Base-by-base conservation (phyloP, 2,329 filamentous ascomycete genomes). In the Colletotrichum sp. region DNA sequence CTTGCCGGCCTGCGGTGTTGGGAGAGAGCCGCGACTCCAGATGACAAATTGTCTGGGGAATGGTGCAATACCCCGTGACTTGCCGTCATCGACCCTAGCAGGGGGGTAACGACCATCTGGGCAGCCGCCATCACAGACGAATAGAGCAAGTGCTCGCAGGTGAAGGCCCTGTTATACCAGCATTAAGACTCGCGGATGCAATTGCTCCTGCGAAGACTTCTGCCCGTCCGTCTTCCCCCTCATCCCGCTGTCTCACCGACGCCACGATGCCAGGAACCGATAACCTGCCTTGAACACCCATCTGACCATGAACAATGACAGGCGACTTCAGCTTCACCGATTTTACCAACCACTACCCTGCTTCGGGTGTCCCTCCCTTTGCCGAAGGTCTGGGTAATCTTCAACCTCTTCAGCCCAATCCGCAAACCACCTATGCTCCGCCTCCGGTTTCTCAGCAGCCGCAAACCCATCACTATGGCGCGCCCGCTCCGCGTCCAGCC, bases 21-120 rank as follows among this genome's bases (percentile, higher is more conserved):
- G 77, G 78, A 78, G 78, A 77, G 77, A 80, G 79, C 30, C 25
- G 66, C 66, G 66, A 68, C 78, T 79, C 77, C 79, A 79, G 75
- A 77, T 81, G 84, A 85, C 86, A 87, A 88, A 87, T 88, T 83
- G 82, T 79, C 44, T 80, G 82, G 80, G 30, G 57, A 87, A 92
- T 92, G 89, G 88, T 89, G 90, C 89, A 88, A 92, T 92, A 89
- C 84, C 90, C 87, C 90, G 90, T 91, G 90, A 92, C 87, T 85
- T 86, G 76, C 77, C 77, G 77, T 78, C 76, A 78, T 78, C 76
- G 67, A 77, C 69, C 77, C 77, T 71, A 76, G 76, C 77, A 77
- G 72, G 77, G 77, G 72, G 57, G 44, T 11, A n/a, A 65, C 64
- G 64, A 69, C 74, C 57, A 69, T 74, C 59, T 74, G 70, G 59